phyloP scores from a whole-genome alignment of 1,139 yeast genomes.

The Lodderomyces orthopsilosis region DNA sequence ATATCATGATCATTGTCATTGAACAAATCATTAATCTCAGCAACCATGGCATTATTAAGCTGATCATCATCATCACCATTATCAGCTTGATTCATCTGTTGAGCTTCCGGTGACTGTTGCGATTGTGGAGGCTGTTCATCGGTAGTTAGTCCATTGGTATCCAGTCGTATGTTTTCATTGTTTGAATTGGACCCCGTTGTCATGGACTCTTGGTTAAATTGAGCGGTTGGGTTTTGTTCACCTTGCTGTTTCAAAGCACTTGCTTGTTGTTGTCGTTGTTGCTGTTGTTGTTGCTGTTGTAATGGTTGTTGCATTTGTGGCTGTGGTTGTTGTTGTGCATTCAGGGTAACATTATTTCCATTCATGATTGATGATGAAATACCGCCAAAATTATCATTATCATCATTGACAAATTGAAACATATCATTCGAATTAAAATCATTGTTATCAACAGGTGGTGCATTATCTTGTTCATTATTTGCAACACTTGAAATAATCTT shows the following conservation, averaged over 20 bases:
- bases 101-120: not conserved
- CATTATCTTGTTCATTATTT: not conserved
- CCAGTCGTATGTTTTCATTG: not conserved
- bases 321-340: not conserved
- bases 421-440: not conserved
- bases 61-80: conserved; percentile 2
- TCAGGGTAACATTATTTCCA: conserved; percentile 3
- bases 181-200: not conserved
- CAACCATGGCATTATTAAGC: conserved; percentile 5
- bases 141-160: not conserved
- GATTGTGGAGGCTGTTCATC: not conserved
- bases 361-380: not conserved
- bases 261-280: not conserved
- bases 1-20: conserved; percentile 19
- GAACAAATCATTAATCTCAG: conserved; percentile 28
- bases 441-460: not conserved
- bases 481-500: not conserved
- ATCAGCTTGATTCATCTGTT: not conserved
- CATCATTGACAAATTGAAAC: conserved; percentile 4
- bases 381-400: not conserved
- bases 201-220: not conserved
- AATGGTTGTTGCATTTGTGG: not conserved
- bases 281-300: not conserved
- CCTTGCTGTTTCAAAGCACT: not conserved
- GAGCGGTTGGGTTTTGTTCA: not conserved